These are phyloP conservation scores for Stromatinia cepivora DNA, from an alignment of 2,329 filamentous ascomycete species.

Conservation along the genomic window DNA sequence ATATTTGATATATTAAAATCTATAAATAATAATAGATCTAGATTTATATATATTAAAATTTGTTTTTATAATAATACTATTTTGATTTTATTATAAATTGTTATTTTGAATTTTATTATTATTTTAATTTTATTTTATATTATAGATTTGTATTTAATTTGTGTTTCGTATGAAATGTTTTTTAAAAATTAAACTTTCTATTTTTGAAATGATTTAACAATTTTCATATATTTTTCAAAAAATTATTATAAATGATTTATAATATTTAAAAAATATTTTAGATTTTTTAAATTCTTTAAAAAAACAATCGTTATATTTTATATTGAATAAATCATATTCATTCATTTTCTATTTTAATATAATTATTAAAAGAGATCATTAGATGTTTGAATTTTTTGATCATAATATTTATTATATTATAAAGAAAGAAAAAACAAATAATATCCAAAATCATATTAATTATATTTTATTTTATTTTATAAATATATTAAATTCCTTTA, in stretches of 20 bases:
- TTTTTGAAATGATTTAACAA: not conserved
- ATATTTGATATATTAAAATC: not conserved
- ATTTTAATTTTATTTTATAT: not conserved
- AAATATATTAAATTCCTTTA: not conserved
- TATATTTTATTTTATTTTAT: not conserved
- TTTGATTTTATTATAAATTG: not conserved
- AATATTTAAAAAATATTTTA: too few species aligned
- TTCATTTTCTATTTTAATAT: too few species aligned
- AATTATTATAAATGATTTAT: not conserved
- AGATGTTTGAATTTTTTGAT: too few species aligned
- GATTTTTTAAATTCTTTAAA: too few species aligned
- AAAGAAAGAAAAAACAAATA: not conserved
- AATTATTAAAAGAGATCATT: too few species aligned
- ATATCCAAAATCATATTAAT: not conserved
- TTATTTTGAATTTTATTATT: not conserved
- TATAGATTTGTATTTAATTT: not conserved
- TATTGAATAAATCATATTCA: too few species aligned
- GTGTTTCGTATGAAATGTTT: not conserved
- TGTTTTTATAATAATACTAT: not conserved
- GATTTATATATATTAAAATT: not conserved
- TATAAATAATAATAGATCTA: not conserved
- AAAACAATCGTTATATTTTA: too few species aligned
- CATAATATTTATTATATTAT: not conserved
- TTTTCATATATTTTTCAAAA: not conserved
- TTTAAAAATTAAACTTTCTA: not conserved